Evolutionary conservation across 192 early-diverging fungal genomes (phyloP), one percentile per base, ranked within the genome.

Genomic region (Spizellomyces sp.): DNA sequence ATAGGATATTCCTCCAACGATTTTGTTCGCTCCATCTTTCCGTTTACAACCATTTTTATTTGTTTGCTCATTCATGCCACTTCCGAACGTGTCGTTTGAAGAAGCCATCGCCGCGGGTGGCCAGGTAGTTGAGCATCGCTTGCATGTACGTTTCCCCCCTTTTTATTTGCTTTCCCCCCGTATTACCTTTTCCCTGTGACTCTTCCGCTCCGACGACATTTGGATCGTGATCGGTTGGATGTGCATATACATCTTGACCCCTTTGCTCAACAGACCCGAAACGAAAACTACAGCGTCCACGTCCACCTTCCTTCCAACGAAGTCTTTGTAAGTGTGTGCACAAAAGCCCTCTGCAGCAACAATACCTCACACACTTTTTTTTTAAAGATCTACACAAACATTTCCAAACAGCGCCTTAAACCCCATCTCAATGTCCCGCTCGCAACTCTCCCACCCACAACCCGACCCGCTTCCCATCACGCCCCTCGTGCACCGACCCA

Each of bases 41-140:
- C 27, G 27, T 36, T 36, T 36, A 36, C 27, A 36, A 36, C 27
- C 27, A 2, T 36, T 36, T 36, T 36, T 36, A 36, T 36, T 36
- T 36, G 0, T 36, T 36, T 36, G 3, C 3, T 36, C 27, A 36
- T 36, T n/a, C 50, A 61, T 61, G 59, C 59, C 59, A 19, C 59
- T 61, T 19, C 59, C 59, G 5, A 61, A 61, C 59, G 42, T 61
- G 17, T 27, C 59, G 36, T 61, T 61, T 41, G 59, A 61, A 61
- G 59, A 61, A 61, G 59, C 59, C 17, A 61, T 61, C 36, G 42
- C 17, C 59, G 36, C 15, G 5, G 17, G 36, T 19, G 59, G 59
- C 17, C 17, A 5, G 22, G 42, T 65, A 0, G 48, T 17, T 15
- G 43, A 65, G 27, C 15, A 65, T 47, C 64, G 5, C 36, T 4